Evolutionary conservation across 2,329 filamentous ascomycete species (phyloP).

Genomic region (Sclerotiophoma versabilis): DNA sequence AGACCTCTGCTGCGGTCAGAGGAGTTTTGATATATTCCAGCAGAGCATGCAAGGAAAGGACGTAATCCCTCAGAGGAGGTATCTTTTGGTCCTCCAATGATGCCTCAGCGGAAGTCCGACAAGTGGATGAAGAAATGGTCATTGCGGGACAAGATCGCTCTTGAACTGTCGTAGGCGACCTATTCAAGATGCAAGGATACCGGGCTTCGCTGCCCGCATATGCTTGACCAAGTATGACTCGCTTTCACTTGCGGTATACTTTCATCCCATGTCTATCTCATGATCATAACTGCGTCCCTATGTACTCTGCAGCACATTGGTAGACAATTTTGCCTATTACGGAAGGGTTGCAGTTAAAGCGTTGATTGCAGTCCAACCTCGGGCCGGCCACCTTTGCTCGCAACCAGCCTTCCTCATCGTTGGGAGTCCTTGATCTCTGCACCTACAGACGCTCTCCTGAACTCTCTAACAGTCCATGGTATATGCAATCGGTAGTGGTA

Average conservation of each 20-base stretch:
- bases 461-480: too few relatives aligned
- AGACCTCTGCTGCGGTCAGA: neutral
- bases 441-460: too few relatives aligned
- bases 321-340: neutral
- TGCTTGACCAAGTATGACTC: too few relatives aligned
- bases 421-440: too few relatives aligned
- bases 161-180: neutral
- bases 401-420: too few relatives aligned
- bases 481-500: too few relatives aligned
- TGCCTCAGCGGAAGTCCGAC: neutral
- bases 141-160: neutral
- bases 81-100: neutral
- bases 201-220: too few relatives aligned
- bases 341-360: neutral
- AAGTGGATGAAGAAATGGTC: neutral
- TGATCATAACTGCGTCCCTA: neutral
- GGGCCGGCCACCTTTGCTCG: too few relatives aligned
- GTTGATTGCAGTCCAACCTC: neutral
- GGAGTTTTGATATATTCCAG: neutral
- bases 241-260: too few relatives aligned
- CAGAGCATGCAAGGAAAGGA: neutral
- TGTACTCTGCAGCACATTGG: neutral
- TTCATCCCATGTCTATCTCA: neutral
- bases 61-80: neutral
- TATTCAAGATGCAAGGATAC: too few relatives aligned